Conservation (phyloP, 805 yeast species). For the Yarrowia osloensis region DNA sequence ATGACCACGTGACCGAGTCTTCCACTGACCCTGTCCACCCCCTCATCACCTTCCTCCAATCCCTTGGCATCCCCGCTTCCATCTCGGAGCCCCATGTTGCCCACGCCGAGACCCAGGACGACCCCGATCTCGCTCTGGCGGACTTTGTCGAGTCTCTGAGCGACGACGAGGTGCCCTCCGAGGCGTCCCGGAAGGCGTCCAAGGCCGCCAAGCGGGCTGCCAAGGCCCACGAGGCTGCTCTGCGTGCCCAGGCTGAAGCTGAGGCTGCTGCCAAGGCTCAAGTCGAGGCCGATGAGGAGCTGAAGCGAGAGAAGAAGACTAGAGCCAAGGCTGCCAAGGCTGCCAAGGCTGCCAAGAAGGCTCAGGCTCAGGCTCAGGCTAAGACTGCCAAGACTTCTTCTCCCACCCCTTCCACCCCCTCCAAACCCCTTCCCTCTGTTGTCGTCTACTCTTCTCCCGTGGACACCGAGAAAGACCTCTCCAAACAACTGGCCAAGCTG, state of each 20-base stretch:
- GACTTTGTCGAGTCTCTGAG: conserved; percentile 20
- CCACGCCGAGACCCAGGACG: not conserved
- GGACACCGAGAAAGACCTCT: not conserved
- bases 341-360: not conserved
- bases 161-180: not conserved
- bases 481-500: conserved; percentile 1
- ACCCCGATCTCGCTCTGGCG: conserved; percentile 18
- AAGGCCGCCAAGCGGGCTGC: conserved; percentile 5
- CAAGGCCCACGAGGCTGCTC: conserved; percentile 12
- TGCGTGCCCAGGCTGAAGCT: not conserved
- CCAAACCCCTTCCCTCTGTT: conserved; percentile 17
- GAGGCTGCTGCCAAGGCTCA: conserved; percentile 10
- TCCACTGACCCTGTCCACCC: no score
- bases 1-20: no score
- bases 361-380: not conserved
- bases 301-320: not conserved
- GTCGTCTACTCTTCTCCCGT: conserved; percentile 29
- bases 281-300: not conserved
- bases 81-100: conserved; percentile 13
- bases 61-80: conserved; percentile 5
- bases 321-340: not conserved
- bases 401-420: not conserved
- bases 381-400: not conserved
- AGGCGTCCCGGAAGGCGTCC: not conserved
- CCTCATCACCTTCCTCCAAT: not conserved